Conservation (phyloP, 352 stramenopile species). For the Globisporangium sylvaticum region DNA sequence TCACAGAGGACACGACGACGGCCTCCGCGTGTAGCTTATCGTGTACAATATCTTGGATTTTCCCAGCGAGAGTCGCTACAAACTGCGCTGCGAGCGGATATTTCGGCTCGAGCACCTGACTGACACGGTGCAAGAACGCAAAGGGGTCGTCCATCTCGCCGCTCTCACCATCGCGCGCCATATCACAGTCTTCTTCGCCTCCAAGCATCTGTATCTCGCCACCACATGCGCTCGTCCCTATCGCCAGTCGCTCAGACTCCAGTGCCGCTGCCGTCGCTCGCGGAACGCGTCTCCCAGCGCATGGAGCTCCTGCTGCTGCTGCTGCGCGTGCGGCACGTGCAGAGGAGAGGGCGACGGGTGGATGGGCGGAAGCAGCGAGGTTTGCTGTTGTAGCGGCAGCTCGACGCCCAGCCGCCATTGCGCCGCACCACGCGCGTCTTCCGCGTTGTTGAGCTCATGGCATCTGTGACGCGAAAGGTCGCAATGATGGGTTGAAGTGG, state of each 20-base stretch:
- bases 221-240: neutral
- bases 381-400: neutral
- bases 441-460: constrained; percentile 1
- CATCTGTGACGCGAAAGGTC: neutral
- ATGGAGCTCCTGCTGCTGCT: constrained; percentile 18
- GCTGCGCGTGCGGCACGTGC: constrained; percentile 4
- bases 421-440: constrained; percentile 9
- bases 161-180: neutral
- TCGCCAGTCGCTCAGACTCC: neutral
- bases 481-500: neutral
- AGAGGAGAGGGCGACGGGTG: neutral
- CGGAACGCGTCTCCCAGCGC: constrained; percentile 19
- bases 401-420: constrained; percentile 23
- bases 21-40: constrained; percentile 19
- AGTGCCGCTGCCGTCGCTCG: constrained; percentile 12
- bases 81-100: constrained; percentile 22
- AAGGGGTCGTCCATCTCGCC: constrained; percentile 18
- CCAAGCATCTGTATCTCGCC: neutral
- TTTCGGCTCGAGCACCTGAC: constrained; percentile 2
- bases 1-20: neutral
- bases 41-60: constrained; percentile 19
- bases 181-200: neutral
- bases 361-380: constrained; percentile 18
- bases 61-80: constrained; percentile 9
- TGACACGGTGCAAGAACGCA: constrained; percentile 1